Percentiles rank a stretch among this genome's conserved stretches.
phyloP scores from a whole-genome alignment of 495 filamentous ascomycete species.

The Xylaria longipes region DNA sequence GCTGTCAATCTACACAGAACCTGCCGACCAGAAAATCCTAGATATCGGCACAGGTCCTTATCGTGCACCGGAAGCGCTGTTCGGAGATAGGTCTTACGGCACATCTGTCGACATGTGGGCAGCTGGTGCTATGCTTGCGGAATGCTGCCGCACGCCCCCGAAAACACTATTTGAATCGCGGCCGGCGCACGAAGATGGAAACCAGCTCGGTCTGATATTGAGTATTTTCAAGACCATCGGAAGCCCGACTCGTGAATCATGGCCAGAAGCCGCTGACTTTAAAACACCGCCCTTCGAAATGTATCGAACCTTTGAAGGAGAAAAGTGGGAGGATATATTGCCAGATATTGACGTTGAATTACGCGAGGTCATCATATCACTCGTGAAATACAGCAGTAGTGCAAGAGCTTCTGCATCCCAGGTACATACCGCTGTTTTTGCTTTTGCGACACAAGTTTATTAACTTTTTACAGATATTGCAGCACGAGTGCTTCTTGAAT shows the following conservation, averaged over 20 bases:
- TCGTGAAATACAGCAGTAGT: constrained; percentile 44
- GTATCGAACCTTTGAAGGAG: constrained; percentile 54
- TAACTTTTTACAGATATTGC: constrained; percentile 10
- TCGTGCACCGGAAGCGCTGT: constrained; percentile 87
- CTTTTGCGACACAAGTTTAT: not conserved
- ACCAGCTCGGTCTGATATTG: constrained; percentile 86
- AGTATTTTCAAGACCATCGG: constrained; percentile 91
- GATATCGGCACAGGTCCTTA: constrained; percentile 95
- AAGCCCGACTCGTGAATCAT: constrained; percentile 75
- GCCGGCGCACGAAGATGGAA: constrained; percentile 79
- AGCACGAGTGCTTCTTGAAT: constrained; percentile 10
- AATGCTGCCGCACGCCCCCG: constrained; percentile 59
- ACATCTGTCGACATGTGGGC: constrained; percentile 85
- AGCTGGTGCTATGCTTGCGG: constrained; percentile 82
- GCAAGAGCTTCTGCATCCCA: constrained; percentile 37
- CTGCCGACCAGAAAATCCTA: constrained; percentile 73
- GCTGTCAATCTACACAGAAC: constrained; percentile 65
- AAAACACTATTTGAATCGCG: constrained; percentile 75
- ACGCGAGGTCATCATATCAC: constrained; percentile 38
- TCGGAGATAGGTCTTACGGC: constrained; percentile 78
- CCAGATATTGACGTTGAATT: constrained; percentile 43
- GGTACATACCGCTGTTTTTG: constrained; percentile 22
- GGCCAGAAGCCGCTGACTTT: constrained; percentile 68
- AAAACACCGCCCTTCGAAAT: constrained; percentile 61
- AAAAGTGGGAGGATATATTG: constrained; percentile 48